Conservation (phyloP, 2,329 filamentous ascomycete genomes). For the Scedosporium dehoogii region DNA sequence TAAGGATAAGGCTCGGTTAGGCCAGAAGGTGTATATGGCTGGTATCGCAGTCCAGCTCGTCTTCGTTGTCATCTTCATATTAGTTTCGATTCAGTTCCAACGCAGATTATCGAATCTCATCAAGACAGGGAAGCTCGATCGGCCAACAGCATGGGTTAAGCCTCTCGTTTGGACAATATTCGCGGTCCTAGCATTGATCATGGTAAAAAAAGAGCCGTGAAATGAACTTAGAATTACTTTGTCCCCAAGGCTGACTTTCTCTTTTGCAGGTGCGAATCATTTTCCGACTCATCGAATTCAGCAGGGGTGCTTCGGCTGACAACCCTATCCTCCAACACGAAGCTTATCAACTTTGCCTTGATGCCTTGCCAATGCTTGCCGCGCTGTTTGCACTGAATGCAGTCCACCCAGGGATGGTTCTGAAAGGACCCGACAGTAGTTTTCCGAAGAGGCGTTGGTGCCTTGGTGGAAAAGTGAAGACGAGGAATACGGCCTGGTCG, state of each 20-base stretch:
- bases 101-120: background rate
- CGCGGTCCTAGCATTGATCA: constrained; percentile 21
- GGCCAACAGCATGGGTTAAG: constrained; percentile 5
- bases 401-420: constrained; percentile 21
- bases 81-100: constrained; percentile 17
- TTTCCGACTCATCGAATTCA: constrained; percentile 41
- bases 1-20: constrained; percentile 5
- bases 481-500: background rate
- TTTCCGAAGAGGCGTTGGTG: constrained; percentile 8
- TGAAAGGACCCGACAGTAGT: constrained; percentile 8
- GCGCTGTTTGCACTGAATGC: constrained; percentile 28
- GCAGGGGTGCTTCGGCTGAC: constrained; percentile 21
- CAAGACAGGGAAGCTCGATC: constrained; percentile 2
- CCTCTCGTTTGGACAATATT: constrained; percentile 15
- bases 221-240: background rate
- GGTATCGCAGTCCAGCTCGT: constrained; percentile 38
- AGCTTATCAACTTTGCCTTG: constrained; percentile 33
- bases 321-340: constrained; percentile 20
- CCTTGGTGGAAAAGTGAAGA: background rate
- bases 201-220: constrained; percentile 13
- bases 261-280: constrained; percentile 30
- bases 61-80: constrained; percentile 34
- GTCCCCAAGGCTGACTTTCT: background rate
- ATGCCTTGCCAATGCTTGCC: constrained; percentile 29
- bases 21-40: constrained; percentile 31